Evolutionary conservation across 202 grass and related monocot species (phyloP), one percentile per base, ranked within the genome.

Genomic region (Panicum hallii): DNA sequence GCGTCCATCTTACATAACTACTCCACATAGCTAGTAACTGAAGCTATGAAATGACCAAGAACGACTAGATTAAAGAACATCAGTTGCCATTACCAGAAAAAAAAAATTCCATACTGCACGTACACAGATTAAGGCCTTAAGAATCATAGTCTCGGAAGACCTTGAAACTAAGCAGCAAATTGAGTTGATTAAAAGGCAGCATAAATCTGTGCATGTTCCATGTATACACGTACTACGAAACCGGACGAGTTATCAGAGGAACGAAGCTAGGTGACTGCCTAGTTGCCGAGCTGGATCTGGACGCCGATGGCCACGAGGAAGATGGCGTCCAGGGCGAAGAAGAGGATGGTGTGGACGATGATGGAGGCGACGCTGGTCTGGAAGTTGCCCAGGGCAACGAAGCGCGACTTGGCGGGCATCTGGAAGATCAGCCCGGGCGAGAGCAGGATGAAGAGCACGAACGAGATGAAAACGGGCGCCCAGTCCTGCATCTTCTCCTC

Each of bases 391-490:
- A 88, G 86, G 12, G 90, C 88, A 12, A 90, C 40, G 14, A 83
- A 2, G 10, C 79, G 57, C 11, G 42, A 65, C 73, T 88, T 90
- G 32, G 85, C 88, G 2, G 91, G 91, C 36, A 93, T 38, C 74
- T 93, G 88, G 72, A 93, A 90, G 28, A 93, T 74, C 1, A 93
- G 69, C 9, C 91, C 91, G 23, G 91, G 91, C 22, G 88, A 88
- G 6, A 93, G 45, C 5, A 93, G 20, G 78, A 93, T 83, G 88
- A 93, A 90, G 44, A 93, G 82, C 74, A 93, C 78, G 0, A 83
- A 23, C 5, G 91, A 78, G 67, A 93, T 65, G 61, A 93, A 75
- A 66, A 93, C 91, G 7, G 91, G 91, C 5, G 68, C 91, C 91
- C 91, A 93, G 77, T 93, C 91, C 42, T 86, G 82, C 91, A 93